Evolutionary conservation across 2,329 filamentous ascomycete species (phyloP).

Genomic region (Orbilia oligospora): DNA sequence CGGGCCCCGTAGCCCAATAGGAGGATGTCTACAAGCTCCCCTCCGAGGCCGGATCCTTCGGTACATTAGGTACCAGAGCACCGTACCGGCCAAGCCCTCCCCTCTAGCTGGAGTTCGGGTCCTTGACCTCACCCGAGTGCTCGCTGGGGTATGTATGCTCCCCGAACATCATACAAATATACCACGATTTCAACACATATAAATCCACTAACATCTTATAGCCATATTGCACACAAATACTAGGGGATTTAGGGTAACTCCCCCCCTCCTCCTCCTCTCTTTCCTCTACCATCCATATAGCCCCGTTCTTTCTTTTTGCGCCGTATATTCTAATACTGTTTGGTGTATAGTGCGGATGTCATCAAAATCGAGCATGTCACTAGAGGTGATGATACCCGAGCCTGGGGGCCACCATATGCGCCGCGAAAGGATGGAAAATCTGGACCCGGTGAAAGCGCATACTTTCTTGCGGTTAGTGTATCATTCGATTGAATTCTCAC

Average conservation of each 20-base stretch:
- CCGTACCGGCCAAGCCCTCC: conserved; percentile 35
- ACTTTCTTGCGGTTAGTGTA: conserved; percentile 83
- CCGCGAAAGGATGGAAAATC: conserved; percentile 72
- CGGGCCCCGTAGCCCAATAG: background rate
- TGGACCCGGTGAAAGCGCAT: conserved; percentile 91
- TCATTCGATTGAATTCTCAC: background rate
- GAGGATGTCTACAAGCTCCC: background rate
- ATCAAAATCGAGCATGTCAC: conserved; percentile 97
- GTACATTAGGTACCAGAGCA: conserved; percentile 44
- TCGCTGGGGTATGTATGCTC: conserved; percentile 82
- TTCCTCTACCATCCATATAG: no score
- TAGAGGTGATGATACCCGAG: conserved; percentile 91
- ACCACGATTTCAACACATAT: conserved; percentile 27
- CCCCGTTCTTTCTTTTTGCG: background rate
- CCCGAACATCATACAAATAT: conserved; percentile 35
- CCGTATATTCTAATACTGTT: conserved; percentile 29
- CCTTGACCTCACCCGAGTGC: conserved; percentile 94
- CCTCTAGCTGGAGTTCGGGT: conserved; percentile 90
- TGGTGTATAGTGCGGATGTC: conserved; percentile 82
- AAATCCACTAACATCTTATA: conserved; percentile 20
- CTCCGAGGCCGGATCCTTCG: conserved; percentile 8
- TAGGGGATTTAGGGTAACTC: conserved; percentile 87
- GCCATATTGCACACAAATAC: conserved; percentile 97
- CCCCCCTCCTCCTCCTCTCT: conserved; percentile 27
- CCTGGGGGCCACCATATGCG: conserved; percentile 97